Evolutionary conservation across 2,329 filamentous ascomycete genomes (phyloP), one percentile per base, ranked within the genome.

Genomic region (Ophiostoma triangulosporum): DNA sequence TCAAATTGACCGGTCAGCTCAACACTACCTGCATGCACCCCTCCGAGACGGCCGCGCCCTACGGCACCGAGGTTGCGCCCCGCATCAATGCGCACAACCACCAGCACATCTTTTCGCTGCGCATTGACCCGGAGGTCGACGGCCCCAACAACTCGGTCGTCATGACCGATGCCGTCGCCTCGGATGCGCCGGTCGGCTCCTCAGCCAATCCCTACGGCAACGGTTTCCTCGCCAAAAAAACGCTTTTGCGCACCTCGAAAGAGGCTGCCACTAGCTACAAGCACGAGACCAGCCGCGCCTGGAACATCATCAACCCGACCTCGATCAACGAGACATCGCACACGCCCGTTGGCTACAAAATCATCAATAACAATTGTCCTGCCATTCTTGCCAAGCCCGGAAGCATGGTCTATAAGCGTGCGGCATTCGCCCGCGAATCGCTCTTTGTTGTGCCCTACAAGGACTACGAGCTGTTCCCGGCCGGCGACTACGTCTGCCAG

Each of bases 11-110:
- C 0, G 89, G 90, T 50, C 95, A 95, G 65, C 72, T 96, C 51
- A 95, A 95, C 73, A 96, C 90, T 0, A 95, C 94, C 62, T 73
- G 83, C 32, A 84, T 95, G 75, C 80, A 83, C 61, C 79, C 82
- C 0, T 85, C 81, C 36, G 89, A 95, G 68, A 86, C 91, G 57
- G 84, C 86, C 7, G 74, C 86, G 26, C 88, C 88, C 54, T 95
- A 87, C 86, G 90, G 90, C 53, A 95, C 89, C 0, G 84, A 95
- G 66, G 90, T 96, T 6, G 93, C 91, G 61, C 87, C 88, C 0
- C 83, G 87, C 43, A 87, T 95, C 63, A 95, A 95, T 63, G 90
- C 90, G 0, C 90, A 95, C 70, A 95, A 95, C 71, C 90, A 96
- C 67, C 89, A 96, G 68, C 90, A 96, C 67, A 76, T 96, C 31